phyloP scores from a whole-genome alignment of 345 rosid species.

The Eucalyptus rudis region DNA sequence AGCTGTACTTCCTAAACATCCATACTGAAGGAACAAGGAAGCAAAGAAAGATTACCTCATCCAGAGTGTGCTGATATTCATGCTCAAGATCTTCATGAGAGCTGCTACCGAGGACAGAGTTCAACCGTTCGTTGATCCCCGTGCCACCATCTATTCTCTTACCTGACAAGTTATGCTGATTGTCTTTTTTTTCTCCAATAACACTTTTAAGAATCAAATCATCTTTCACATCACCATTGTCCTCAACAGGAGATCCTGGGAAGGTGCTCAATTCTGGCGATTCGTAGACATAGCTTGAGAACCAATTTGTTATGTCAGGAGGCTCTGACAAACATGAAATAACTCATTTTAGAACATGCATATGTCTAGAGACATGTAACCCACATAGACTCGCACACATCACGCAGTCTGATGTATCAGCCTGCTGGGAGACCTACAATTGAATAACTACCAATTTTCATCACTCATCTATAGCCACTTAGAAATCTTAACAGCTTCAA shows the following conservation, averaged over 20 bases:
- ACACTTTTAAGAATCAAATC: neutral
- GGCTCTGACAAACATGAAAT: constrained; percentile 23
- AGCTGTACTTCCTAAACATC: neutral
- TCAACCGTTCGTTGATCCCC: neutral
- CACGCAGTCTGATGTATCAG: neutral
- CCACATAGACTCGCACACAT: neutral
- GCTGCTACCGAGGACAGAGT: neutral
- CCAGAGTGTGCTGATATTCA: neutral
- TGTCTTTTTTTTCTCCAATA: neutral
- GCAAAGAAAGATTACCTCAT: neutral
- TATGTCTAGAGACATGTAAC: neutral
- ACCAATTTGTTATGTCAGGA: constrained; percentile 48
- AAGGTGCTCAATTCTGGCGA: constrained; percentile 34
- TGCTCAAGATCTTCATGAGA: neutral
- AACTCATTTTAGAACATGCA: neutral
- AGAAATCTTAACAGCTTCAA: neutral
- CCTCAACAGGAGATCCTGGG: constrained; percentile 2
- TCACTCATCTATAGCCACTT: neutral
- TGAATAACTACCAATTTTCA: neutral
- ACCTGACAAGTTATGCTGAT: neutral
- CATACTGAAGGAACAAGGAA: neutral
- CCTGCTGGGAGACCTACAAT: neutral
- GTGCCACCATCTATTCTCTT: neutral
- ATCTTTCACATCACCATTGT: constrained; percentile 9
- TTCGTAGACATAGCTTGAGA: constrained; percentile 50